Base-by-base conservation (phyloP, 2,329 filamentous ascomycete species). In the Monilinia fructicola region DNA sequence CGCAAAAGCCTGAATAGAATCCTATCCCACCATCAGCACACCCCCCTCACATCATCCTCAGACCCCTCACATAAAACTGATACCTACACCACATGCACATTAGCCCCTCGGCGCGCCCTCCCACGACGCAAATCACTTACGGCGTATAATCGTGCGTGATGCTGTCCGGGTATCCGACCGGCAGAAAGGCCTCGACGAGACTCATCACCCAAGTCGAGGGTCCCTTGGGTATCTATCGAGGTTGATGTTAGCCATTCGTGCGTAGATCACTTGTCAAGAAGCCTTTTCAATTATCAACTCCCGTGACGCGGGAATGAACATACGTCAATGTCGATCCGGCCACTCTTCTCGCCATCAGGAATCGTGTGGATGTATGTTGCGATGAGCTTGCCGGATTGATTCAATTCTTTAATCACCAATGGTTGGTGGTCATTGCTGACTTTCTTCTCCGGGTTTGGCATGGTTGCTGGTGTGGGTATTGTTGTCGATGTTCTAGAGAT, bases 141-240 rank as follows among this genome's bases (percentile, higher is more conserved):
- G 85, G 81, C 16, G 88, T 77, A 77, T 91, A 91, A 76, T 91
- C 89, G 46, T 85, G 80, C n/a, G 84, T 89, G 48, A 91, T 89
- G 71, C 86, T 90, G 54, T 87, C 82, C 3, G 89, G 89, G 77
- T 87, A 91, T 16, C 89, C 89, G 1, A 85, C 83, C 0, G 89
- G 89, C 3, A 91, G 78, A 73, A 91, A 91, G 7, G 89, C 81
- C 70, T 86, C 83, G 14, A 88, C 76, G 2, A 86, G 69, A 65
- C 65, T 73, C 60, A 67, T 73, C 7, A 68, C 71, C 71, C 73
- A 73, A 23, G 67, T 71, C n/a, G 68, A 70, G 12, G 67, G 68
- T 61, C 69, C 70, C 42, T 71, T 61, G 2, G 73, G 72, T 40
- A 73, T 59, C 73, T 75, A 35, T 21, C 16, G 40, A 4, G 16